Evolutionary conservation across 352 stramenopile species (phyloP).

Genomic region (Heterotrichella gracilis): DNA sequence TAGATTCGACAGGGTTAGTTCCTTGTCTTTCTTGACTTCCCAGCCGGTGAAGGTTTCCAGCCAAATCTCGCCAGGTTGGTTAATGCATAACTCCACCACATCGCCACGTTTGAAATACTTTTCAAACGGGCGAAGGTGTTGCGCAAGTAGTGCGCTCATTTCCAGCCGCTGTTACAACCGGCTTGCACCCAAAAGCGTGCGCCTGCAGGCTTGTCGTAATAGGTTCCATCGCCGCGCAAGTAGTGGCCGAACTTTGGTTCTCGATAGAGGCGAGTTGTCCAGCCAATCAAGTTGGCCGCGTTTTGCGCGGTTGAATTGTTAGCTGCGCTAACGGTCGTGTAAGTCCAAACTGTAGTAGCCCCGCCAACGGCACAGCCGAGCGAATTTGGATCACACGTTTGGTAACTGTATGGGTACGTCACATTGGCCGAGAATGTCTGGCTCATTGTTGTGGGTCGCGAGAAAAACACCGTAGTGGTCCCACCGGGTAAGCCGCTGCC

Average conservation of each 20-base stretch:
- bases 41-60: not conserved
- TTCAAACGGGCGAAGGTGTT: not conserved
- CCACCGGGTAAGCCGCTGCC: not conserved
- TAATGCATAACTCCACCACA: slow-evolving; percentile 5
- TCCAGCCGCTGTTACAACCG: not conserved
- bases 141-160: not conserved
- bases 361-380: not conserved
- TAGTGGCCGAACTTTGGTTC: not conserved
- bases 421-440: not conserved
- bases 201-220: not conserved
- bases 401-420: slow-evolving; percentile 2
- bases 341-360: not conserved
- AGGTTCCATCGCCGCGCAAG: not conserved
- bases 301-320: not conserved
- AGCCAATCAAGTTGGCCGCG: not conserved
- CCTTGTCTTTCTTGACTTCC: slow-evolving; percentile 1
- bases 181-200: not conserved
- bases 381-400: not conserved
- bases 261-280: not conserved
- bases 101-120: slow-evolving; percentile 3
- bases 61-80: not conserved
- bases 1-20: slow-evolving; percentile 5
- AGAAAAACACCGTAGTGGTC: not conserved
- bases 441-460: not conserved
- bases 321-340: not conserved